A percentile compares a stretch with the other conserved stretches of the same genome.
Conservation (phyloP, 352 stramenopile species). For the Plasmopara halstedii region DNA sequence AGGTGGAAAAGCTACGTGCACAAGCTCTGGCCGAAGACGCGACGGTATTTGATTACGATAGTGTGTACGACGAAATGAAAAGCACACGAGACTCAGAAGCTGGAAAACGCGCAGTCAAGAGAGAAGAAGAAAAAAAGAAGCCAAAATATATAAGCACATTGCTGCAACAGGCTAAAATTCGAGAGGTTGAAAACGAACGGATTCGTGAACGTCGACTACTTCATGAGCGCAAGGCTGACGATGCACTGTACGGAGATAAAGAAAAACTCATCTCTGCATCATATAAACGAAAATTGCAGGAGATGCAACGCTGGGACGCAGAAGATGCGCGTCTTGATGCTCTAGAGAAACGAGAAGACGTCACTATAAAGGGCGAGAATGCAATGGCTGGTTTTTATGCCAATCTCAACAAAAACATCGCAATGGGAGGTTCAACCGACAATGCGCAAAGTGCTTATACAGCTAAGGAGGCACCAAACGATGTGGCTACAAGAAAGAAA, state of each 20-base stretch:
- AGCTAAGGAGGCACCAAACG: slow-evolving; percentile 15
- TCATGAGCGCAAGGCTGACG: slow-evolving; percentile 78
- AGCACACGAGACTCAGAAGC: slow-evolving; percentile 29
- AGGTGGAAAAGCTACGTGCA: slow-evolving; percentile 42
- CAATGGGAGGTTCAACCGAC: slow-evolving; percentile 73
- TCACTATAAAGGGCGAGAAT: slow-evolving; percentile 58
- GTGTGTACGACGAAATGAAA: slow-evolving; percentile 85
- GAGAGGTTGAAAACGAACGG: slow-evolving; percentile 83
- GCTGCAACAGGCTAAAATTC: slow-evolving; percentile 85
- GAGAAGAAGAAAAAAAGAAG: slow-evolving; percentile 56
- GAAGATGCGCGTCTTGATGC: slow-evolving; percentile 62
- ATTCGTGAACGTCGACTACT: slow-evolving; percentile 81
- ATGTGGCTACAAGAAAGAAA: slow-evolving; percentile 4
- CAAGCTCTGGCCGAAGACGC: slow-evolving; percentile 68
- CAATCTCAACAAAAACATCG: slow-evolving; percentile 90
- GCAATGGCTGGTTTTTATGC: slow-evolving; percentile 87
- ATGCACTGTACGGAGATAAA: slow-evolving; percentile 78
- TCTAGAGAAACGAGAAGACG: slow-evolving; percentile 62
- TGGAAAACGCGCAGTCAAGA: slow-evolving; percentile 32
- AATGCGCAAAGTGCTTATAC: slow-evolving; percentile 83
- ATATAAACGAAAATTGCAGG: slow-evolving; percentile 89
- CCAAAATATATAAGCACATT: slow-evolving; percentile 88
- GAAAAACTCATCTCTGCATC: slow-evolving; percentile 88
- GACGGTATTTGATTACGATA: slow-evolving; percentile 88
- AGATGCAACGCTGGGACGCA: slow-evolving; percentile 83